phyloP scores from a whole-genome alignment of 2,329 filamentous ascomycete genomes.

The Trichoderma harzianum region DNA sequence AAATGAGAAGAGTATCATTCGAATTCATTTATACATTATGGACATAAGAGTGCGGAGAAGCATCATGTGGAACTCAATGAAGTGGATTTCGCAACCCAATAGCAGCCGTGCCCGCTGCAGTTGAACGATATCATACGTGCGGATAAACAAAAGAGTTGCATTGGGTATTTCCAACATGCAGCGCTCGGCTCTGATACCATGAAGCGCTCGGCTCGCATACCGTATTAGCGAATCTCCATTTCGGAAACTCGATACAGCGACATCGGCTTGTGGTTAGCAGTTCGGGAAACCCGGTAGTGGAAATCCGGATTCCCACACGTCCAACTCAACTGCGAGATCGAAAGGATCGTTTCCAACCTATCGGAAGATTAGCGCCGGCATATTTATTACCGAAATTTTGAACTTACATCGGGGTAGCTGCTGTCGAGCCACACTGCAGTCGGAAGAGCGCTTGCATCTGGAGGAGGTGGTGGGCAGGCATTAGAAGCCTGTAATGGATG shows the following conservation, averaged over 20 bases:
- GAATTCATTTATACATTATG: not conserved
- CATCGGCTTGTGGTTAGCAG: not conserved
- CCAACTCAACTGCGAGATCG: not conserved
- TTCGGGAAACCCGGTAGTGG: conserved; percentile 7
- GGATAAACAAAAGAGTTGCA: not conserved
- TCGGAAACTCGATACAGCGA: not conserved
- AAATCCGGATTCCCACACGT: conserved; percentile 8
- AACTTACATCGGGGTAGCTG: conserved; percentile 8
- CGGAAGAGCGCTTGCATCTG: not conserved
- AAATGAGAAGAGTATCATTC: not conserved
- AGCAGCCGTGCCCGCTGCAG: not conserved
- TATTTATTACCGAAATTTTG: not conserved
- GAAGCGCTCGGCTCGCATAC: not conserved
- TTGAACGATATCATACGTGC: not conserved
- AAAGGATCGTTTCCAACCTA: conserved; percentile 2
- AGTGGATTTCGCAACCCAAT: not conserved
- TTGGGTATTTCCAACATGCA: not conserved
- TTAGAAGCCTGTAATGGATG: not conserved
- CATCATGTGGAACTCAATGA: not conserved
- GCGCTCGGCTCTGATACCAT: not conserved
- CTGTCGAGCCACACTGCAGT: conserved; percentile 11
- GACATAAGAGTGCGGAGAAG: conserved; percentile 1
- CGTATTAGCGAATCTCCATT: not conserved
- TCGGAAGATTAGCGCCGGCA: not conserved
- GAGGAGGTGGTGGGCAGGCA: not conserved